Evolutionary conservation across 2,329 filamentous ascomycete genomes (phyloP).

Genomic region (Penicillium polonicum): DNA sequence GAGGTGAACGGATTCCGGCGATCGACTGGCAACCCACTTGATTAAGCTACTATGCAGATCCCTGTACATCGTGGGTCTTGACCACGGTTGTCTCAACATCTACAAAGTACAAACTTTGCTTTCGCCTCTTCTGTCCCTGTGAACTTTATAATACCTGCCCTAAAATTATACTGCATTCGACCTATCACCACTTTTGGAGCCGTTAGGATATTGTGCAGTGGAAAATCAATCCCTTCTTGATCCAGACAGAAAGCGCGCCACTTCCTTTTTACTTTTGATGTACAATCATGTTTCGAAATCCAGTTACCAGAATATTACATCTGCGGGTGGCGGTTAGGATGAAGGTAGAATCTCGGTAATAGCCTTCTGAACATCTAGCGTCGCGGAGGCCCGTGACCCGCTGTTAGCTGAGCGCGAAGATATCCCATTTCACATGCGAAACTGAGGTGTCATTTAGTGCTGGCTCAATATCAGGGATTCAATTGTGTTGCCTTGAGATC

Average conservation of each 20-base stretch:
- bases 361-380: not conserved
- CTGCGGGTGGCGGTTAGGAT: not conserved
- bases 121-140: not conserved
- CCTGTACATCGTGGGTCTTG: slow-evolving; percentile 5
- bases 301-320: not conserved
- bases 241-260: slow-evolving; percentile 9
- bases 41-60: slow-evolving; percentile 16
- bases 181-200: too few species aligned
- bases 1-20: not conserved
- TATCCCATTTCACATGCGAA: slow-evolving; percentile 5
- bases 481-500: not conserved
- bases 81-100: not conserved
- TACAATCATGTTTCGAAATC: not conserved
- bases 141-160: not conserved
- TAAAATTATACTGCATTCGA: not conserved
- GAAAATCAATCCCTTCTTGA: slow-evolving; percentile 6
- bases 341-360: not conserved
- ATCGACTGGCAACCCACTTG: slow-evolving; percentile 16
- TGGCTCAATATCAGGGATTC: not conserved
- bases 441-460: not conserved
- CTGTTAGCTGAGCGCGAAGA: not conserved
- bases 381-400: not conserved
- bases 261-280: not conserved
- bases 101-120: not conserved
- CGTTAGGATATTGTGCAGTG: not conserved